Base-by-base conservation (phyloP, 1,284 basidiomycete genomes). In the Porogramme epimiltina region DNA sequence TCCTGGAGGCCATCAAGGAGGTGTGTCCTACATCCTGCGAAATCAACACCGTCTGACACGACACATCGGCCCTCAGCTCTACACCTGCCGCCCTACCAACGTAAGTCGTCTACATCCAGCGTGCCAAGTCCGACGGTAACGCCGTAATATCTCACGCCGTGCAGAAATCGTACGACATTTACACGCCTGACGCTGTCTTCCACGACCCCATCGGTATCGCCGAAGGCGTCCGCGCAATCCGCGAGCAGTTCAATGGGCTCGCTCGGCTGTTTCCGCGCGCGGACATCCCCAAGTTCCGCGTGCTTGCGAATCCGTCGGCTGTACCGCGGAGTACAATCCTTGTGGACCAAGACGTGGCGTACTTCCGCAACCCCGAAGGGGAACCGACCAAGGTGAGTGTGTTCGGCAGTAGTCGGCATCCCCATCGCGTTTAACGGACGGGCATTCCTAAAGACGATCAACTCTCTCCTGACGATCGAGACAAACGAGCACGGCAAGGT, bases 131-230 rank as follows among this genome's bases (percentile, higher is more conserved):
- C 11, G 24, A 11, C 13, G 2, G 23, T 16, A 38, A 26, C 18
- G 9, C n/a, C 13, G 34, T 16, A 18, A 5, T 9, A 31, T n/a
- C 9, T 13, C 9, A 19, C 22, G 19, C 5, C 2, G 1, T n/a
- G 2, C 28, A 80, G 78, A 66, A 50, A 18, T 73, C 77, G 1
- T 81, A 79, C 56, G 66, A 69, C 44, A 70, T 78, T 4, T 81
- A 80, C 49, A 54, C 74, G 8, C 50, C 65, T 20, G 65, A 78
- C 31, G 76, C 76, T 1, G 64, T 75, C 42, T 80, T 80, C 58
- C 74, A 77, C 49, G 77, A 79, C 58, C 77, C 77, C n/a, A 62
- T 79, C 45, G 78, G 78, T 20, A 75, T 78, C 48, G 75, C 77
- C 6, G 63, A 74, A 45, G 79, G 78, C 6, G 52, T 67, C 13